Evolutionary conservation across 2,329 filamentous ascomycete genomes (phyloP).

Genomic region (Microcyclospora pomicola): DNA sequence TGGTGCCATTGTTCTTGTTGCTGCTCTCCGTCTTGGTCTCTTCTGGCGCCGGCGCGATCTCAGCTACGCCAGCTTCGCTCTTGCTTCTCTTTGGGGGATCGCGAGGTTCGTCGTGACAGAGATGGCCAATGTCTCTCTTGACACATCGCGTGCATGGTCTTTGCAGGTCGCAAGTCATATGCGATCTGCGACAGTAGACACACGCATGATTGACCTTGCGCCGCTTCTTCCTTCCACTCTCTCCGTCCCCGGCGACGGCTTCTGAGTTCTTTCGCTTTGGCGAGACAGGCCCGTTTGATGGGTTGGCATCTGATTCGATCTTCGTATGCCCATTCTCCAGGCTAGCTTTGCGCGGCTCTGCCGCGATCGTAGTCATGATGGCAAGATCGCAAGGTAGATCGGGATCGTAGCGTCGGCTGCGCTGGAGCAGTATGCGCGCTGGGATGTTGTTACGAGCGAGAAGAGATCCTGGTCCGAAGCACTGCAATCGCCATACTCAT

Average conservation of each 20-base stretch:
- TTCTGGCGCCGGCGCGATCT: slow-evolving; percentile 20
- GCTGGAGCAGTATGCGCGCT: too few species aligned
- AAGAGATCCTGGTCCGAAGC: too few species aligned
- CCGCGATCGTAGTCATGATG: too few species aligned
- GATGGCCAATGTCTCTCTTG: slow-evolving; percentile 95
- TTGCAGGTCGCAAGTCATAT: slow-evolving; percentile 50
- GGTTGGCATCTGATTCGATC: too few species aligned
- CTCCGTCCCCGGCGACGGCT: slow-evolving; percentile 2
- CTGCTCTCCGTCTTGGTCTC: neutral
- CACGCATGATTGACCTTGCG: slow-evolving; percentile 43
- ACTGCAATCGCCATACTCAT: too few species aligned
- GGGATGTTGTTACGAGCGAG: too few species aligned
- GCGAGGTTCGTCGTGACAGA: slow-evolving; percentile 94
- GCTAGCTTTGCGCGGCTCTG: too few species aligned
- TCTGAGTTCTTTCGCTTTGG: slow-evolving; percentile 14
- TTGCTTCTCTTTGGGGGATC: slow-evolving; percentile 76
- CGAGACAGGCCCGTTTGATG: neutral
- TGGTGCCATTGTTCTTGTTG: neutral
- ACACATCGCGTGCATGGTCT: slow-evolving; percentile 94
- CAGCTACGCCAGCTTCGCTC: slow-evolving; percentile 27
- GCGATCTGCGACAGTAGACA: slow-evolving; percentile 40
- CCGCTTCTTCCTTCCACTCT: slow-evolving; percentile 32
- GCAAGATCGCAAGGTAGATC: too few species aligned
- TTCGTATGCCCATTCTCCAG: too few species aligned
- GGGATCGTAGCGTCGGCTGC: too few species aligned